Conservation (phyloP, 371 early-diverging fungal species). For the Coemansia sp. region DNA sequence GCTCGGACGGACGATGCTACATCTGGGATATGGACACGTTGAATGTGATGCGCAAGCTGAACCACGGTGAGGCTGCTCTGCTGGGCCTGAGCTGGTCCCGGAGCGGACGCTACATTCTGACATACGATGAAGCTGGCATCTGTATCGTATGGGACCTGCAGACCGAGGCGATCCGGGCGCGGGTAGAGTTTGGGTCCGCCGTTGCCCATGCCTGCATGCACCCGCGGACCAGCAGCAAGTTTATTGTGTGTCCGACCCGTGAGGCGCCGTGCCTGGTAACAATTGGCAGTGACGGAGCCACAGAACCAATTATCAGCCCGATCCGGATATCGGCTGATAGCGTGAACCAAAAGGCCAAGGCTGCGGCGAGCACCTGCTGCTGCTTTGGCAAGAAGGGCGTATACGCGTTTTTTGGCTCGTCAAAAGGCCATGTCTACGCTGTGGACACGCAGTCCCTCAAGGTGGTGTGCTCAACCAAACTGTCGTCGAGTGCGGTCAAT, state of each 20-base stretch:
- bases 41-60: slow-evolving; percentile 66
- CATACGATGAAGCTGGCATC: slow-evolving; percentile 74
- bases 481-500: slow-evolving; percentile 42
- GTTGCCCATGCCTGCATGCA: slow-evolving; percentile 37
- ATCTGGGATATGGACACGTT: slow-evolving; percentile 88
- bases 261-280: slow-evolving; percentile 51
- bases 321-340: slow-evolving; percentile 24
- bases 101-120: slow-evolving; percentile 63
- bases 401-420: slow-evolving; percentile 50
- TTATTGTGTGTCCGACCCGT: slow-evolving; percentile 34
- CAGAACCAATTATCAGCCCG: slow-evolving; percentile 39
- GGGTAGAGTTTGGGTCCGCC: slow-evolving; percentile 22
- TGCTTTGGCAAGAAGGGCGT: slow-evolving; percentile 50
- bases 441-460: slow-evolving; percentile 26
- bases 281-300: slow-evolving; percentile 4
- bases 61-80: slow-evolving; percentile 71
- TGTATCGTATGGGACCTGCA: slow-evolving; percentile 88
- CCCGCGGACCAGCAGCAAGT: slow-evolving; percentile 36
- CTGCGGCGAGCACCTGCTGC: slow-evolving; percentile 50
- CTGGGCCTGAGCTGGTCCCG: slow-evolving; percentile 71
- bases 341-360: slow-evolving; percentile 23
- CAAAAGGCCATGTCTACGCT: slow-evolving; percentile 42
- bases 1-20: slow-evolving; percentile 76
- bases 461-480: slow-evolving; percentile 19
- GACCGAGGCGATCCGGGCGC: slow-evolving; percentile 44